Base-by-base conservation (phyloP, 2,329 filamentous ascomycete genomes). In the Thyridium curvatum region DNA sequence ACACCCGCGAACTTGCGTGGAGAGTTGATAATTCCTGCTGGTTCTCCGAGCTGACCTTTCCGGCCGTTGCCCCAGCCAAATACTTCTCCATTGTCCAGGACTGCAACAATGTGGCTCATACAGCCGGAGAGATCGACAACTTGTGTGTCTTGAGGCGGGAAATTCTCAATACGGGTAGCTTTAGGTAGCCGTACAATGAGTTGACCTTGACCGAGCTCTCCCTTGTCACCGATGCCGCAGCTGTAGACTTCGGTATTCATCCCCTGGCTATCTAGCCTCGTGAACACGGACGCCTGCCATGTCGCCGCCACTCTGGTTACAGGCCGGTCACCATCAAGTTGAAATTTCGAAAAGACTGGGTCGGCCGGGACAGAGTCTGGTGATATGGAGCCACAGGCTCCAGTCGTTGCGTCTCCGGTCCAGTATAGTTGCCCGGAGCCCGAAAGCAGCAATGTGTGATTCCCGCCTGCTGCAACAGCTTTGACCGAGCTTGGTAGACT, bases 1-100 rank as follows among this genome's bases (percentile, higher is more conserved):
- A 76, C 58, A 3, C 65, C 63, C 13, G 65, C 62, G 16, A 94
- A 71, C 58, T 69, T 80, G 9, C 74, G 66, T 5, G 88, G 88
- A 13, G 52, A 53, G 61, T 74, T 71, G 3, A 82, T 56, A 18
- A 80, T 55, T 6, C 64, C 66, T 18, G 64, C 62, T 1, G 73
- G 72, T 32, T 66, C 60, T 1, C 89, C 90, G 1, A 94, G 64
- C 57, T 98, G 91, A 0, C 86, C 86, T 55, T 95, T 93, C 17
- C 88, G 76, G 12, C 85, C 83, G 51, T 80, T 86, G 0, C 93
- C 93, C 91, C 91, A 97, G 3, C 88, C 90, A 56, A 85, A 94
- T 2, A 82, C 81, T 13, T 84, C 72, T 1, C 90, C 91, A 54
- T 84, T 83, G 32, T 74, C 74, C 4, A 94, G 62, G 1, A 96